phyloP scores from a whole-genome alignment of 352 stramenopile genomes.

The Phytophthora megakarya region DNA sequence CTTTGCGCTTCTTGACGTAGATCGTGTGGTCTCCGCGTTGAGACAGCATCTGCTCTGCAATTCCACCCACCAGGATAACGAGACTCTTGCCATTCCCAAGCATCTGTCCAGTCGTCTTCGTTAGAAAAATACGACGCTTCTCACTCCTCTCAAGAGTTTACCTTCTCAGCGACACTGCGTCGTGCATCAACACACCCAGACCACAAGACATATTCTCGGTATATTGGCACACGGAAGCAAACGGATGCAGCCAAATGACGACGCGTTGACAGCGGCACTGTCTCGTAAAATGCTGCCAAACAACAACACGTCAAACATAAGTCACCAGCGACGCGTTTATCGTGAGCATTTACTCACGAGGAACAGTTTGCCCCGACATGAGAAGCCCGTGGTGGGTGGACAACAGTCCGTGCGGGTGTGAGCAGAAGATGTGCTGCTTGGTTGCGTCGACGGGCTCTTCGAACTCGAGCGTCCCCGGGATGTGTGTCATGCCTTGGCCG shows the following conservation, averaged over 20 bases:
- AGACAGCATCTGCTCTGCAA: slow-evolving; percentile 85
- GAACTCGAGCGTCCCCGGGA: slow-evolving; percentile 70
- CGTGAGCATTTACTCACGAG: slow-evolving; percentile 40
- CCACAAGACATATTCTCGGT: slow-evolving; percentile 80
- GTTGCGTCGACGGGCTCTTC: slow-evolving; percentile 60
- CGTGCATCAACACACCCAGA: slow-evolving; percentile 77
- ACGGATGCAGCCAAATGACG: slow-evolving; percentile 76
- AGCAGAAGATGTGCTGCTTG: slow-evolving; percentile 82
- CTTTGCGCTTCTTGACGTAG: slow-evolving; percentile 83
- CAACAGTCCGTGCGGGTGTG: slow-evolving; percentile 75
- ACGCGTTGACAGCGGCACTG: slow-evolving; percentile 60
- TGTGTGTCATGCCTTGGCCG: slow-evolving; percentile 35
- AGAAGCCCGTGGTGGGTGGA: slow-evolving; percentile 75
- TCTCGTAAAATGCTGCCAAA: slow-evolving; percentile 67
- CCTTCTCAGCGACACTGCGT: slow-evolving; percentile 63
- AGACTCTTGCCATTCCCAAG: slow-evolving; percentile 74
- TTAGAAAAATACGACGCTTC: too few relatives aligned
- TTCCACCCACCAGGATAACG: slow-evolving; percentile 81
- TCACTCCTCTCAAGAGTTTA: slow-evolving; percentile 1
- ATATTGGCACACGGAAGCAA: slow-evolving; percentile 78
- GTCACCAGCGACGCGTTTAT: not conserved
- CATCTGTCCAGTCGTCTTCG: slow-evolving; percentile 30
- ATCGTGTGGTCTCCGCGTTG: slow-evolving; percentile 72
- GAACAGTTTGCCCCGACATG: slow-evolving; percentile 59
- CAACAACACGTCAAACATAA: slow-evolving; percentile 4